Conservation (phyloP, 352 stramenopile species). For the Phytophthora ohioensis region DNA sequence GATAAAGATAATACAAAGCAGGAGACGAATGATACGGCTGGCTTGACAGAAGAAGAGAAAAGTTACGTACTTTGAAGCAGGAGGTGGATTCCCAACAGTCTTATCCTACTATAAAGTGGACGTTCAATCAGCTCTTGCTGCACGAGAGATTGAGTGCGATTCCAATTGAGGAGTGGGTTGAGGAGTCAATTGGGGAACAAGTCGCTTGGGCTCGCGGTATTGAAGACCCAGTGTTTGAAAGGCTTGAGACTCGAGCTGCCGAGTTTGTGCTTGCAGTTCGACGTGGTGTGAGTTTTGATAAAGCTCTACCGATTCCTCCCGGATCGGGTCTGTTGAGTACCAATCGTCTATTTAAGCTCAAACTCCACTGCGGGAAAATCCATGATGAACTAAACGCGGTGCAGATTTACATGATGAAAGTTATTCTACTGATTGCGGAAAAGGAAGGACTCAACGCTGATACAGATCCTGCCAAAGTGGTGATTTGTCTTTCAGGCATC, state of each 20-base stretch:
- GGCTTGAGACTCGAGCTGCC: neutral
- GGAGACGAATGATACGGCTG: conserved; percentile 2
- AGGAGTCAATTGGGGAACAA: neutral
- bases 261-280: conserved; percentile 24
- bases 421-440: conserved; percentile 18
- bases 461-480: conserved; percentile 1
- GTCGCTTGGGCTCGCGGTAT: no score
- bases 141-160: conserved; percentile 26
- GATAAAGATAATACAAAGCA: conserved; percentile 17
- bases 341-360: conserved; percentile 15
- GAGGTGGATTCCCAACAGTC: conserved; percentile 15
- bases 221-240: no score
- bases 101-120: conserved; percentile 5
- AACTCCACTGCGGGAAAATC: conserved; percentile 29
- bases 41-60: conserved; percentile 1
- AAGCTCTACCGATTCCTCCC: conserved; percentile 16
- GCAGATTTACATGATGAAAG: neutral
- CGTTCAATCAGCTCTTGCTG: conserved; percentile 32
- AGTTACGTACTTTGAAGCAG: conserved; percentile 8
- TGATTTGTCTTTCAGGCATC: conserved; percentile 42
- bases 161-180: conserved; percentile 28
- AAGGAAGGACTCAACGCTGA: conserved; percentile 14
- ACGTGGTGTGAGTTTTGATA: conserved; percentile 12
- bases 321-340: conserved; percentile 14
- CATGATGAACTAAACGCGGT: neutral